Evolutionary conservation across 148 eudicot species (phyloP), one percentile per base, ranked within the genome.

Genomic region (Vaccinium vitisidaea): DNA sequence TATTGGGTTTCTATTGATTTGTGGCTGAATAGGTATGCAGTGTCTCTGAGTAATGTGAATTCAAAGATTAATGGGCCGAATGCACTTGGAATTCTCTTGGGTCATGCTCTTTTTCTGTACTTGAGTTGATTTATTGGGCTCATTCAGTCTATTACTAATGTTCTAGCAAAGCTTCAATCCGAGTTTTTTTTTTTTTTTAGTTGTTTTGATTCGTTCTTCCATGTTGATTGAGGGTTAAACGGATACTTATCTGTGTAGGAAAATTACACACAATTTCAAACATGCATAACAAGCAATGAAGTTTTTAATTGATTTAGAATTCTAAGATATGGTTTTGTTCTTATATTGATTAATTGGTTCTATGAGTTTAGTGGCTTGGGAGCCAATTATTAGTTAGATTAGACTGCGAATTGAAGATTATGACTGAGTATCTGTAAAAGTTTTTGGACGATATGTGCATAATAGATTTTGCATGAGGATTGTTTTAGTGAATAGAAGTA

Each of bases 1-100:
- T 6, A 2, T 19, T 50, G 52, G 52, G 16, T 25, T 25, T 50
- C 65, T 16, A 63, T 73, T 61, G 83, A 81, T 80, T 80, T 19
- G 48, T 32, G 36, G 69, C 53, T 18, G 27, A 19, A 73, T 32
- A 73, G 84, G 79, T 83, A 83, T 23, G 39, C 43, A 21, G 54
- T 10, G 73, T 46, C 15, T 48, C 46, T 1, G 15, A 32, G 46
- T 56, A n/a, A 2, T 27, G 39, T 63, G 56, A 8, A 15, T 73
- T 21, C 32, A n/a, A 32, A 6, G 43, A 27, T 55, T 73, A 5
- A 52, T 21, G 43, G 8, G 27, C 32, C 55, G 15, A 56, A 16
- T 75, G 49, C 27, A 11, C 12, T 82, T 50, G 59, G 59, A 63
- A 48, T 81, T 39, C 48, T 3, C 19, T 65, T 27, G 2, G 2